Base-by-base conservation (phyloP, 179 eudicot species). In the Silene noctiflora region DNA sequence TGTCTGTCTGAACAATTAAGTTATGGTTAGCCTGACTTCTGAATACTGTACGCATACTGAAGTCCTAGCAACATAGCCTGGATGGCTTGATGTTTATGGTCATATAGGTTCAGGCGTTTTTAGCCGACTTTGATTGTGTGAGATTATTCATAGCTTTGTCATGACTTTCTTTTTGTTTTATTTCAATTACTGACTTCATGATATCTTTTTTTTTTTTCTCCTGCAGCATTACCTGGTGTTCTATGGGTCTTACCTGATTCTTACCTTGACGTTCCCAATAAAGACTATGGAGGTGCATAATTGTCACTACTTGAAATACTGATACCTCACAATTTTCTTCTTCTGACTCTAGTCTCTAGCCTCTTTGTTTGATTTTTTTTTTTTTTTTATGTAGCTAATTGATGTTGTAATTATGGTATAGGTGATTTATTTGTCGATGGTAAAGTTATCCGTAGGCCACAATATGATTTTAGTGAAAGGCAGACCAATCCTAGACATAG, bases 191-290 rank as follows among this genome's bases (percentile, higher is more conserved):
- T 73, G 56, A 14, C 12, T 35, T 29, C 17, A 39, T 51, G 58
- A 51, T 51, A 39, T 60, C 39, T 33, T 33, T 33, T 33, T 20
- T 78, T 14, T 48, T 63, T 14, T 71, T 66, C 3, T 73, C 59
- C 33, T 53, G 78, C 84, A 94, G 98, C 76, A 11, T 68, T 89
- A 42, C 96, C 98, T 67, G 92, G 89, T 74, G 98, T 92, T 61
- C 80, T 94, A 39, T 94, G 98, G 97, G 98, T 94, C 67, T 84
- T 94, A 81, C 98, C 98, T 59, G 98, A 94, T 84, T 94, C 98
- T 69, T 94, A 94, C 82, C 94, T 92, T 51, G 98, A 94, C 74
- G 98, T 92, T 68, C 97, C 97, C 68, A 92, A 90, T 85, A 92
- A 94, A 85, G 98, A 94, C 77, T 94, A 94, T 81, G 98, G 98